Evolutionary conservation across 768 basidiomycete genomes (phyloP).

Genomic region (Suillus discolor): DNA sequence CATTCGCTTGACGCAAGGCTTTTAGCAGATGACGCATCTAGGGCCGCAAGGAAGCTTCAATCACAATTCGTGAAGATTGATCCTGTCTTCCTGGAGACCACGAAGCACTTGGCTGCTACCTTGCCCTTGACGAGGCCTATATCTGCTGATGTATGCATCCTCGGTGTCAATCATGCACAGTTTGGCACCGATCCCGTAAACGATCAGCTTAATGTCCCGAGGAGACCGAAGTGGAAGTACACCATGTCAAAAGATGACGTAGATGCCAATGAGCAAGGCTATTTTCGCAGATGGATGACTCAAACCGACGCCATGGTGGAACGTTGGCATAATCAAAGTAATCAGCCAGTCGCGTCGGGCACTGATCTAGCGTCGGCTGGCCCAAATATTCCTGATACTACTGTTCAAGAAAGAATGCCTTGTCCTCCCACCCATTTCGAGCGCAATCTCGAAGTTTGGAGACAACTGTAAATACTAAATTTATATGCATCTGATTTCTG

Average conservation of each 20-base stretch:
- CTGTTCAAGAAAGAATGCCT: conserved; percentile 42
- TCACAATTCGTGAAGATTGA: conserved; percentile 71
- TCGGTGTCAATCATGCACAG: conserved; percentile 26
- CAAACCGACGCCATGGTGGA: conserved; percentile 60
- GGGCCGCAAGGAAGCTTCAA: conserved; percentile 56
- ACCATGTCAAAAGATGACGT: conserved; percentile 88
- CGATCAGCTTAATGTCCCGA: conserved; percentile 41
- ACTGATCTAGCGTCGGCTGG: conserved; percentile 10
- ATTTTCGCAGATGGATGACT: conserved; percentile 78
- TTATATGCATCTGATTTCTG: conserved; percentile 3
- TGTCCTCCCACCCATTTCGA: conserved; percentile 81
- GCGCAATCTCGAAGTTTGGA: conserved; percentile 91
- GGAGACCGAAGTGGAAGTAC: conserved; percentile 84
- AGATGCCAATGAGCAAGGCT: conserved; percentile 85
- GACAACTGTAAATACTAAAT: conserved; percentile 69
- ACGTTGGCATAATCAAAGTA: conserved; percentile 46
- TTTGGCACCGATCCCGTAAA: not conserved
- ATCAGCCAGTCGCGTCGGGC: conserved; percentile 5
- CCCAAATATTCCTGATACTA: conserved; percentile 11
- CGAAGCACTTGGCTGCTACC: conserved; percentile 56
- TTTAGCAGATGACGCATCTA: conserved; percentile 36
- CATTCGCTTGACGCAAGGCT: conserved; percentile 13
- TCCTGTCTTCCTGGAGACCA: conserved; percentile 58
- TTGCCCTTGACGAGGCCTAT: conserved; percentile 62
- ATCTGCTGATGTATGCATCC: conserved; percentile 38